Conservation (phyloP, 2,329 filamentous ascomycete species). For the Raffaelea deltoideospora region DNA sequence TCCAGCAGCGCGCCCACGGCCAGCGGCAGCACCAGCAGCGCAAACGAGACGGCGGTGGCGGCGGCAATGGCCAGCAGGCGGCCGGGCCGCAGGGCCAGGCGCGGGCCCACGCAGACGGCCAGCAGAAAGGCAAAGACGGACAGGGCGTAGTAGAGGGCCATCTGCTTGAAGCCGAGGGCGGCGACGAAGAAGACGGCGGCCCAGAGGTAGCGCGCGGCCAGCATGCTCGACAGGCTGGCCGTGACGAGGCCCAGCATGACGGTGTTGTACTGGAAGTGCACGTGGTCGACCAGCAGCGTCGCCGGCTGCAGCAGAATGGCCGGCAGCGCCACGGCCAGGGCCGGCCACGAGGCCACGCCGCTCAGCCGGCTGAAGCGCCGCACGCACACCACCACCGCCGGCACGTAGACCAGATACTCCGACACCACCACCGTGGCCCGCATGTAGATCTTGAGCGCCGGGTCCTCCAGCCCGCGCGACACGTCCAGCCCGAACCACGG, state of each 20-base stretch:
- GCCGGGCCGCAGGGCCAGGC: conserved; percentile 44
- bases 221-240: conserved; percentile 74
- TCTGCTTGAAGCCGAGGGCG: conserved; percentile 95
- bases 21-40: conserved; percentile 59
- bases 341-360: conserved; percentile 66
- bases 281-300: conserved; percentile 84
- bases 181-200: conserved; percentile 85
- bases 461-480: conserved; percentile 70
- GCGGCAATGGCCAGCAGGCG: conserved; percentile 63
- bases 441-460: conserved; percentile 85
- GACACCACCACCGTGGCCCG: conserved; percentile 79
- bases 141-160: conserved; percentile 95
- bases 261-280: conserved; percentile 96
- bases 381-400: conserved; percentile 72
- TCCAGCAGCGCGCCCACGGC: background rate
- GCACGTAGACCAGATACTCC: conserved; percentile 81
- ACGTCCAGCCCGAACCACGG: conserved; percentile 83
- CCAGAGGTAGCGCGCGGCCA: conserved; percentile 76
- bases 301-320: conserved; percentile 87
- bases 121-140: conserved; percentile 84
- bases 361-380: conserved; percentile 64
- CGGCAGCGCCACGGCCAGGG: conserved; percentile 69
- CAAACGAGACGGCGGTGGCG: conserved; percentile 59
- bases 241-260: conserved; percentile 91
- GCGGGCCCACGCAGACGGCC: conserved; percentile 69